These are phyloP conservation scores for Hemileia vastatrix DNA, from an alignment of 1,284 basidiomycete species.

Conservation along the genomic window DNA sequence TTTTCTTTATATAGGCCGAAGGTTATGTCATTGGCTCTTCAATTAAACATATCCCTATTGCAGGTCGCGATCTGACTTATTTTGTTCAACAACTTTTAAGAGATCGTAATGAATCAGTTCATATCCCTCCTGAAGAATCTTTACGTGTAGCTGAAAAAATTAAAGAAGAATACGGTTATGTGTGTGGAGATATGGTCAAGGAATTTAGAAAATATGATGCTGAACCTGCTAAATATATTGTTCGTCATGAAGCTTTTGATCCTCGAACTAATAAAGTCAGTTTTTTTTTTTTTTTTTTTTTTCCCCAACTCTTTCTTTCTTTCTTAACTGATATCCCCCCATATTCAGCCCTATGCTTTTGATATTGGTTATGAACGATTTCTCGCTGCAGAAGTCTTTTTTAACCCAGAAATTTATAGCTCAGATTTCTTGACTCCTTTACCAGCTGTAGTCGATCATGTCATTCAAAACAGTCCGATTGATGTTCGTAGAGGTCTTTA, in stretches of 20 bases:
- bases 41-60: slow-evolving; percentile 98
- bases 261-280: slow-evolving; percentile 79
- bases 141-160: slow-evolving; percentile 83
- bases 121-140: slow-evolving; percentile 94
- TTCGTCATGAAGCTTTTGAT: slow-evolving; percentile 85
- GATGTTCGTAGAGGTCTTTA: slow-evolving; percentile 88
- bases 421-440: slow-evolving; percentile 97
- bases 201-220: slow-evolving; percentile 97
- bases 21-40: slow-evolving; percentile 98
- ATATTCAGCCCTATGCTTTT: slow-evolving; percentile 65
- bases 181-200: slow-evolving; percentile 97
- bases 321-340: not conserved
- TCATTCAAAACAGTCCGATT: slow-evolving; percentile 92
- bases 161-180: slow-evolving; percentile 97
- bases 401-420: slow-evolving; percentile 97
- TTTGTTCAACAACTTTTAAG: slow-evolving; percentile 94
- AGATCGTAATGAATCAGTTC: slow-evolving; percentile 81
- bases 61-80: slow-evolving; percentile 91
- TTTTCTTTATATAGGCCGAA: slow-evolving; percentile 61
- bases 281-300: slow-evolving; percentile 25
- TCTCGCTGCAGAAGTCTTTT: slow-evolving; percentile 97
- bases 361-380: slow-evolving; percentile 99
- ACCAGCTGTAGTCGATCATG: slow-evolving; percentile 89
- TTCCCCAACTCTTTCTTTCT: not conserved
- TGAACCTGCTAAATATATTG: slow-evolving; percentile 93